Base-by-base conservation (phyloP, 192 early-diverging fungal species). In the Geosiphon pyriformis region DNA sequence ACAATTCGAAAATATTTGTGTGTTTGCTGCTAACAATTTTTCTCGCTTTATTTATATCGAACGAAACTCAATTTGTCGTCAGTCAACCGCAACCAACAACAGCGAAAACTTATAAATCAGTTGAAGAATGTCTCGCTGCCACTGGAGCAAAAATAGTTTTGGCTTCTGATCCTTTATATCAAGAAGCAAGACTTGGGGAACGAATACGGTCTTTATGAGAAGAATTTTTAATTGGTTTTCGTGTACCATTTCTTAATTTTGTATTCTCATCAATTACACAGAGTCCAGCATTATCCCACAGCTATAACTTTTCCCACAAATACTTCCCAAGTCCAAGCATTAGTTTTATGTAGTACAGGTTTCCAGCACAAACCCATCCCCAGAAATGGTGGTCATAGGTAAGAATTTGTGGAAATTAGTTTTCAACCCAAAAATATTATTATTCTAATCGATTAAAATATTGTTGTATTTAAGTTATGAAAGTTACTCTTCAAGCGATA, bases 371-470 rank as follows among this genome's bases (percentile, higher is more conserved):
- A 12, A 18, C 64, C 64, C 10, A 18, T 1, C 35, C 51, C 52
- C 4, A 52, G 64, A 42, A 55, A 52, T 25, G 64, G 64, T 35
- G 64, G 64, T 65, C 64, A 65, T 29, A 65, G 64, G 60, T 62
- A 30, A 62, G 7, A 10, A 48, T 29, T 49, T 2, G 10, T 18
- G 12, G 25, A 25, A 4, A 11, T n/a, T n/a, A n/a, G n/a, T n/a
- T n/a, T n/a, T n/a, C n/a, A n/a, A n/a, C n/a, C n/a, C n/a, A n/a
- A n/a, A n/a, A n/a, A n/a, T n/a, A n/a, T n/a, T n/a, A n/a, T n/a
- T n/a, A n/a, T 42, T 10, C 6, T 42, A 15, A 42, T 42, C 15
- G 37, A 42, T 42, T 42, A 10, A 6, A 10, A 42, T 10, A 42
- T 42, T 15, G 12, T 10, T 34, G 32, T 37, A 6, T 59, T 23